Percentiles rank a stretch among this genome's conserved stretches.
phyloP scores from a whole-genome alignment of 441 rosid species.

The Erodium texanum region DNA sequence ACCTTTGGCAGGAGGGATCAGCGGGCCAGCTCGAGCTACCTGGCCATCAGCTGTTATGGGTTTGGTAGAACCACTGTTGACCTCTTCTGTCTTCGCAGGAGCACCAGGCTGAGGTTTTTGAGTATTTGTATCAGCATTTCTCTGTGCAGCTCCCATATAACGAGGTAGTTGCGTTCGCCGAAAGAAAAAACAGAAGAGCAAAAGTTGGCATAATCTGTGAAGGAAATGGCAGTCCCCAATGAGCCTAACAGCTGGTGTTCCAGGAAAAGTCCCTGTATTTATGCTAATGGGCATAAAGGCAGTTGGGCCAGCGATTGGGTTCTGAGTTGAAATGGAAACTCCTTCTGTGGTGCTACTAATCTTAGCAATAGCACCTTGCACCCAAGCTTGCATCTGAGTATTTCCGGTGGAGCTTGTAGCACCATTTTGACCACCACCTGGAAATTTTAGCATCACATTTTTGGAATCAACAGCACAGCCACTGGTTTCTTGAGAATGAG shows the following conservation, averaged over 20 bases:
- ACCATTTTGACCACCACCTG: constrained; percentile 81
- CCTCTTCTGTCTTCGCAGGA: constrained; percentile 69
- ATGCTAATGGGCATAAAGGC: constrained; percentile 95
- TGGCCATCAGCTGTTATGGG: constrained; percentile 63
- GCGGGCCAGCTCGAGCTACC: constrained; percentile 57
- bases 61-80: constrained; percentile 54
- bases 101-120: constrained; percentile 74
- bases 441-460: constrained; percentile 15
- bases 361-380: constrained; percentile 97
- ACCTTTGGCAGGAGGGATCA: constrained; percentile 63
- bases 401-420: constrained; percentile 79
- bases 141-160: constrained; percentile 39
- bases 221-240: constrained; percentile 99
- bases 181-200: constrained; percentile 88
- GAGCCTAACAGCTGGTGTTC: constrained; percentile 99
- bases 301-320: constrained; percentile 74
- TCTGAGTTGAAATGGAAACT: constrained; percentile 53
- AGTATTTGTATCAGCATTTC: constrained; percentile 53
- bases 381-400: constrained; percentile 99
- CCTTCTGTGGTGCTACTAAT: constrained; percentile 82
- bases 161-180: constrained; percentile 67
- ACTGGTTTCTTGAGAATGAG: not conserved
- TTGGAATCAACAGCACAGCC: constrained; percentile 1
- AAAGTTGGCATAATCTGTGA: constrained; percentile 91
- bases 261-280: constrained; percentile 98